Base-by-base conservation (phyloP, 352 stramenopile species). In the Phytophthora meadii region DNA sequence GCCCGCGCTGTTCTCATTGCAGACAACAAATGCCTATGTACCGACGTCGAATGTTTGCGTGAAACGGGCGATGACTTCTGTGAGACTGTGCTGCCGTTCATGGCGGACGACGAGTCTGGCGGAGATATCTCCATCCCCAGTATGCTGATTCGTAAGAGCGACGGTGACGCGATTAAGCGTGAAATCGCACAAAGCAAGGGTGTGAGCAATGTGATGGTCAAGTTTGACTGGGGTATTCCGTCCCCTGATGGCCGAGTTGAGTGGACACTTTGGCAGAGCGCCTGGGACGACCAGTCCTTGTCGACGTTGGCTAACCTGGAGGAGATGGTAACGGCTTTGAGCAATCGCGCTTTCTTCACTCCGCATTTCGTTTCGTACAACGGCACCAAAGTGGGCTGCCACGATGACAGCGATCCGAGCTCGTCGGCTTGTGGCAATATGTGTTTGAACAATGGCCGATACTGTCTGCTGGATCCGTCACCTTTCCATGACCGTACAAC, bases 331-430 rank as follows among this genome's bases (percentile, higher is more conserved):
- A 73, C 76, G 28, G 82, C 89, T 17, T 76, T 99, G 25, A 97
- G 93, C 22, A 77, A 93, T 55, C 84, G 94, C 49, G 95, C 96
- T 12, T 97, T 95, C 71, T 99, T 99, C 76, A 98, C 96, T 47
- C 97, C 97, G 17, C 94, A 95, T 45, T 98, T 98, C 51, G 97
- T 98, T 32, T 96, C 98, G 63, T 99, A 98, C 80, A 97, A 99
- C 67, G 97, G 97, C 27, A 87, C 94, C 11, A 91, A 88, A 51
- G 90, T 97, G 49, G 90, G 93, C 12, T 99, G 97, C 79, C 80
- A 94, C 60, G 80, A 87, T 28, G 62, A 89, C 25, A 74, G 91
- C 34, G 84, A 79, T 48, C 45, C 70, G 32, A 70, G 57, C 15
- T 63, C 81, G 34, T 82, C 97, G 54, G 82, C 89, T 28, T 99